A percentile compares a stretch with the other conserved stretches of the same genome.
Conservation (phyloP, 306 rosid genomes). For the Corylus americana region DNA sequence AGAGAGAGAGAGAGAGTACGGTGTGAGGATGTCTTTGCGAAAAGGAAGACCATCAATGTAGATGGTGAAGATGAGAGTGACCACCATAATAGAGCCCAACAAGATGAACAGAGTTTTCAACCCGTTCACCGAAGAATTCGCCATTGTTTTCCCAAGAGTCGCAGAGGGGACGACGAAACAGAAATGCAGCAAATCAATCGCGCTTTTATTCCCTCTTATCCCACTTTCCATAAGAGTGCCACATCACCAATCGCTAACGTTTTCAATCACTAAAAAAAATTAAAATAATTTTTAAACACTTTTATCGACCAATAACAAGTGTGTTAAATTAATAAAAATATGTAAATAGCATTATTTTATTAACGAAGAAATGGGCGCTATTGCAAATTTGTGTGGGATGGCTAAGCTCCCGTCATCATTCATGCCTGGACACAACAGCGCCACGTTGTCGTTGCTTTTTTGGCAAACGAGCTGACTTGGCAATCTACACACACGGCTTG, state of each 20-base stretch:
- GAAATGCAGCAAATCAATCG: too few relatives aligned
- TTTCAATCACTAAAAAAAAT: too few relatives aligned
- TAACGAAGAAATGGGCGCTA: not conserved
- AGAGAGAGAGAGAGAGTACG: constrained; percentile 43
- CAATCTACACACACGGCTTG: not conserved
- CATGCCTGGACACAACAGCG: not conserved
- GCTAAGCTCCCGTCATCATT: not conserved
- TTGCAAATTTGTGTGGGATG: not conserved
- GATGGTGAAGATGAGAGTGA: constrained; percentile 57
- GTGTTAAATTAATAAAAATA: too few relatives aligned
- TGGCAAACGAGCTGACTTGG: not conserved
- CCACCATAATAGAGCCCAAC: constrained; percentile 49
- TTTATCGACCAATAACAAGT: too few relatives aligned
- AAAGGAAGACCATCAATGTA: constrained; percentile 64
- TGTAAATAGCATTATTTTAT: too few relatives aligned
- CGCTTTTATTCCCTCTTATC: too few relatives aligned
- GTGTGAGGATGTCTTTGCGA: constrained; percentile 58
- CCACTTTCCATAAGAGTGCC: too few relatives aligned
- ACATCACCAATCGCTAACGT: too few relatives aligned
- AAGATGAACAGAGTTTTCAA: constrained; percentile 47
- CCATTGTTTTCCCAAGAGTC: constrained; percentile 31
- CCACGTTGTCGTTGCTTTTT: not conserved
- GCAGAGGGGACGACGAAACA: not conserved
- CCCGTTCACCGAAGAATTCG: constrained; percentile 39
- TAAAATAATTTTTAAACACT: too few relatives aligned